A percentile compares a stretch with the other conserved stretches of the same genome.
These are phyloP conservation scores for Crithidia expoeki DNA, from an alignment of 208 protist species.

Conservation along the genomic window DNA sequence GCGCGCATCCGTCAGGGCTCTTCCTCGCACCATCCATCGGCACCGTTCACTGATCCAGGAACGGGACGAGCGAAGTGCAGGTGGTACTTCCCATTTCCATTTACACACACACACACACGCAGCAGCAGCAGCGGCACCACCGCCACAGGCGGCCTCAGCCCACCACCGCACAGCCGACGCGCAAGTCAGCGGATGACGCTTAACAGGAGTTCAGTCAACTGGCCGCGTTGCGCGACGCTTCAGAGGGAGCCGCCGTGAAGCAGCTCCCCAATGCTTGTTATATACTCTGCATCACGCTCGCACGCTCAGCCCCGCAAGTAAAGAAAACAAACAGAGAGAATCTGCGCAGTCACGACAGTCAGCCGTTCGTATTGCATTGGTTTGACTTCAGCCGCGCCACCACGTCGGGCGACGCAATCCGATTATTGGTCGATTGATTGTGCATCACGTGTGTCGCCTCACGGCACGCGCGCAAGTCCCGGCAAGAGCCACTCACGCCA, in stretches of 20 bases:
- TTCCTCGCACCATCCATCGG: conserved; percentile 41
- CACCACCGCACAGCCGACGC: background rate
- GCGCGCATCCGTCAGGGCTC: conserved; percentile 11
- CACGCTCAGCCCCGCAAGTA: conserved; percentile 16
- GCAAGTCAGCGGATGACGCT: conserved; percentile 49
- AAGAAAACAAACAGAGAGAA: too few relatives aligned
- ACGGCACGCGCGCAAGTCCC: conserved; percentile 4
- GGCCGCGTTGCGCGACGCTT: conserved; percentile 21
- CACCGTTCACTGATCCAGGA: conserved; percentile 30
- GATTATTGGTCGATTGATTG: conserved; percentile 26
- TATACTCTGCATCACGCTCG: conserved; percentile 42
- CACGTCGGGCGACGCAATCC: conserved; percentile 8
- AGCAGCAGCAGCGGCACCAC: background rate
- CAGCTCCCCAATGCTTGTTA: conserved; percentile 34
- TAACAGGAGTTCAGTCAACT: conserved; percentile 39
- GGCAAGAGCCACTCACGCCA: background rate
- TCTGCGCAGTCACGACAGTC: conserved; percentile 7
- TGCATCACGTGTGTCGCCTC: conserved; percentile 14
- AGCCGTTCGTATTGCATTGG: conserved; percentile 21
- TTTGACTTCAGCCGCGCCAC: conserved; percentile 19
- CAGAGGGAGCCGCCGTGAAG: conserved; percentile 27
- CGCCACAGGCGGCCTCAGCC: background rate
- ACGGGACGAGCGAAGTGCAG: conserved; percentile 61
- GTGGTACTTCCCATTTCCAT: background rate
- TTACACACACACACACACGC: background rate